These are phyloP conservation scores for Sphenostylis stenocarpa DNA, from an alignment of 306 rosid species.

Conservation along the genomic window DNA sequence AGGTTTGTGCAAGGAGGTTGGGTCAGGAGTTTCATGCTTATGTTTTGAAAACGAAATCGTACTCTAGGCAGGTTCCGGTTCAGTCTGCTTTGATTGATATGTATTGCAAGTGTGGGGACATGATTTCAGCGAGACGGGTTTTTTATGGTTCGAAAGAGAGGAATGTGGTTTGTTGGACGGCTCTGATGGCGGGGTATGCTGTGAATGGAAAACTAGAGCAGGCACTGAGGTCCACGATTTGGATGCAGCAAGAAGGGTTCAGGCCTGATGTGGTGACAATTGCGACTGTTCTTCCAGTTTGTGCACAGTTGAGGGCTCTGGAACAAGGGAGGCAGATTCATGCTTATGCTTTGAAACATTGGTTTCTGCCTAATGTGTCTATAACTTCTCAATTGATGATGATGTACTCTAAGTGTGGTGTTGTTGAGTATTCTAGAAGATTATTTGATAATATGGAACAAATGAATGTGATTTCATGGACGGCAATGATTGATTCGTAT, in stretches of 20 bases:
- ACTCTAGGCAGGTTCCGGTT: slow-evolving; percentile 51
- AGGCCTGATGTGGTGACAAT: slow-evolving; percentile 72
- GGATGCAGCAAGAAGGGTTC: slow-evolving; percentile 97
- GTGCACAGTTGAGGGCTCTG: slow-evolving; percentile 70
- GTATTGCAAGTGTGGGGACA: slow-evolving; percentile 85
- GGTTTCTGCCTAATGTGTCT: slow-evolving; percentile 71
- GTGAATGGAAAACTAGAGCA: slow-evolving; percentile 68
- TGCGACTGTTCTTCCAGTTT: slow-evolving; percentile 73
- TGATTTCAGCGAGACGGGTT: slow-evolving; percentile 61
- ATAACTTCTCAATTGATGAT: slow-evolving; percentile 67
- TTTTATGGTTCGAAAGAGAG: slow-evolving; percentile 67
- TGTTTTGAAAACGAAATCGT: slow-evolving; percentile 63
- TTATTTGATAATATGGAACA: slow-evolving; percentile 54
- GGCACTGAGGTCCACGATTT: slow-evolving; percentile 69
- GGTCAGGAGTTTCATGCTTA: slow-evolving; percentile 79
- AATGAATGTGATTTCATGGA: slow-evolving; percentile 74
- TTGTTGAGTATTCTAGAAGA: slow-evolving; percentile 54
- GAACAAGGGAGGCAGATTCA: slow-evolving; percentile 74
- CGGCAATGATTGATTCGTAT: slow-evolving; percentile 74
- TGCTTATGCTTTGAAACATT: slow-evolving; percentile 70
- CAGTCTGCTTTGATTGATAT: slow-evolving; percentile 83
- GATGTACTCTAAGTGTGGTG: slow-evolving; percentile 72
- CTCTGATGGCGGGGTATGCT: slow-evolving; percentile 79
- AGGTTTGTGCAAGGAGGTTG: slow-evolving; percentile 44
- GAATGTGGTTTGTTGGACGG: slow-evolving; percentile 84